Percentiles rank a stretch among this genome's conserved stretches.
These are phyloP conservation scores for Alternaria sp. DNA, from an alignment of 2,329 filamentous ascomycete species.

Conservation along the genomic window DNA sequence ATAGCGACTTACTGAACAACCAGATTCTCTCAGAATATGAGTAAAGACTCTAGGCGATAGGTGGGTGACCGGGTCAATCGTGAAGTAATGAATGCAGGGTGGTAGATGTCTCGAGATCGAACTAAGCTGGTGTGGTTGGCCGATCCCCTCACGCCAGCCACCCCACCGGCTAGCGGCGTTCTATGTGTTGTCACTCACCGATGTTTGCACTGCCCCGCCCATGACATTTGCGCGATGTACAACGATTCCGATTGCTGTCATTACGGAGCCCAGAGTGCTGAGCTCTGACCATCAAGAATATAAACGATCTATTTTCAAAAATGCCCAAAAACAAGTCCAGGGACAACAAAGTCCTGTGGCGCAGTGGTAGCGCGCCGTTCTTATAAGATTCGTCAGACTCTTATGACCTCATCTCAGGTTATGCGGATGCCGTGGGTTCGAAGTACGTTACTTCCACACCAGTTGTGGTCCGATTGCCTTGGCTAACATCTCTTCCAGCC, in stretches of 20 bases:
- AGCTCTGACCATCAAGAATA: fast-evolving
- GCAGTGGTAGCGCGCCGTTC: constrained; percentile 61
- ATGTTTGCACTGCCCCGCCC: constrained; percentile 18
- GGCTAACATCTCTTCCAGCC: constrained; percentile 17
- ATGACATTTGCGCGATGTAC: constrained; percentile 1
- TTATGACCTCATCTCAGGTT: constrained; percentile 49
- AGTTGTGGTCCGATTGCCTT: constrained; percentile 2
- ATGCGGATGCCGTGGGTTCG: constrained; percentile 59
- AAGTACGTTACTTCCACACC: constrained; percentile 22
- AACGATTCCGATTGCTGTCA: neutral
- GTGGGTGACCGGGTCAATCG: neutral
- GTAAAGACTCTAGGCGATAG: neutral
- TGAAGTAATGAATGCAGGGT: constrained; percentile 4
- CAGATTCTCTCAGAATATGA: neutral
- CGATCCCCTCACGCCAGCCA: constrained; percentile 16
- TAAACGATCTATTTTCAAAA: constrained; percentile 10
- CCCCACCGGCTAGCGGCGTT: constrained; percentile 17
- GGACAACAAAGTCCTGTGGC: constrained; percentile 51
- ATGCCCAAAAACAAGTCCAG: constrained; percentile 28
- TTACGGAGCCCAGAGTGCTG: neutral
- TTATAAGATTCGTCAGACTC: constrained; percentile 54
- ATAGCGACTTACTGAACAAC: neutral
- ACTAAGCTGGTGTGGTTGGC: constrained; percentile 27
- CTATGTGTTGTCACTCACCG: constrained; percentile 21
- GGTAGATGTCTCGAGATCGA: constrained; percentile 14